Percentiles rank a stretch among this genome's conserved stretches.
phyloP scores from a whole-genome alignment of 2,329 filamentous ascomycete species.

The Apiospora pterosperma region DNA sequence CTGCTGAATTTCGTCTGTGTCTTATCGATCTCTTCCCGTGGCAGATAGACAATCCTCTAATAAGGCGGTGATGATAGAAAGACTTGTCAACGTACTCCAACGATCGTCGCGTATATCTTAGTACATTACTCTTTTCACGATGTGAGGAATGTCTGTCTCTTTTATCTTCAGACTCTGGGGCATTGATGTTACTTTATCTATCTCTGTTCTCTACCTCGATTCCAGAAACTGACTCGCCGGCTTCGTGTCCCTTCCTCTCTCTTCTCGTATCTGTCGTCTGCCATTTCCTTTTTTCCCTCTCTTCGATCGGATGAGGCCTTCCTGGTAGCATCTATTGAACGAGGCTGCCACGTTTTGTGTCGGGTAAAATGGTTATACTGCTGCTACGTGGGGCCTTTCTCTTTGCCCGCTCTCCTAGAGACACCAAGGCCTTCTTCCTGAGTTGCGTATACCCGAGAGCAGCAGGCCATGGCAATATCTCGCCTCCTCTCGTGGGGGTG shows the following conservation, averaged over 20 bases:
- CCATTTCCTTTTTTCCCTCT: neutral
- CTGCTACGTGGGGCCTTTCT: neutral
- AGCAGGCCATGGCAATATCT: neutral
- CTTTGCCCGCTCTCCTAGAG: neutral
- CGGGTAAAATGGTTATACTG: neutral
- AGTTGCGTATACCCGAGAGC: neutral
- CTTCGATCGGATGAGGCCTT: neutral
- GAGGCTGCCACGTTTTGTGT: slow-evolving; percentile 11
- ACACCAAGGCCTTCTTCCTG: neutral
- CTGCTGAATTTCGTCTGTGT: neutral
- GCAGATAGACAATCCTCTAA: neutral
- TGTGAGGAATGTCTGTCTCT: neutral
- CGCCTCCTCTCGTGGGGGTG: too few relatives aligned
- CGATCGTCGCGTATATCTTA: neutral
- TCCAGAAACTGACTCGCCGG: neutral
- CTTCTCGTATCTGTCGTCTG: neutral
- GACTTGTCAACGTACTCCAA: neutral
- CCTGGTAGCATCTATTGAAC: slow-evolving; percentile 2
- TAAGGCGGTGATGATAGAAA: neutral
- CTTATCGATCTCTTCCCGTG: neutral
- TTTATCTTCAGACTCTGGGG: neutral
- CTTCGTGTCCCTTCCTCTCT: neutral
- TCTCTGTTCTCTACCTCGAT: neutral
- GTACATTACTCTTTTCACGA: neutral
- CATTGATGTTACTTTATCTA: neutral